Evolutionary conservation across 139 green algal species (phyloP), one percentile per base, ranked within the genome.

Genomic region (Edaphochlamys debaryana): DNA sequence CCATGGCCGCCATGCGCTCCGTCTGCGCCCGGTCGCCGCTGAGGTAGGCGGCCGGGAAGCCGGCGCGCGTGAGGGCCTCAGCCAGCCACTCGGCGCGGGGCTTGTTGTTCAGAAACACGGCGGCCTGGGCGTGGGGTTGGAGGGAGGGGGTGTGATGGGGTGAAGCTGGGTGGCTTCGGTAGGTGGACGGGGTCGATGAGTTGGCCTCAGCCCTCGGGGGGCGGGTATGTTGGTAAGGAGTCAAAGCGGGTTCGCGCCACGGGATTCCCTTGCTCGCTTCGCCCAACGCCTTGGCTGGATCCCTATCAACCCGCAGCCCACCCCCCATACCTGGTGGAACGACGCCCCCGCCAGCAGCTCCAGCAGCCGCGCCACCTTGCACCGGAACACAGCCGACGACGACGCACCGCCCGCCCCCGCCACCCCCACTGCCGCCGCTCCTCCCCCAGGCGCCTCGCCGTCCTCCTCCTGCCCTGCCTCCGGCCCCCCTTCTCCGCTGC

Each of bases 81-180:
- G 92, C 86, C 36, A 98, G 89, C 85, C 79, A 89, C 62, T 93
- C 88, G 0, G 92, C 95, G 29, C 89, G 84, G 38, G 86, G 79
- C 72, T 93, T 91, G 36, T 82, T 48, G 83, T 94, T 95, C 89
- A 90, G 95, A 85, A 98, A 98, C 54, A 97, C 89, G 15, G 92
- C 88, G 0, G 94, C 93, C 87, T 98, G 94, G 37, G 29, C 3
- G 27, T 20, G 37, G 30, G 0, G 41, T 9, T 0, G 38, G 69
- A 2, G n/a, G 69, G 15, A 45, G 30, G 45, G 8, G 32, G n/a
- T 23, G n/a, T 4, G n/a, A 4, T 23, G 15, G 2, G 6, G 58
- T 36, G 58, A 32, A 36, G 58, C 69, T 15, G 9, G 22, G 22
- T 11, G 64, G n/a, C n/a, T n/a, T n/a, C n/a, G 29, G 17, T 34